Conservation (phyloP, 176 grass and related monocot species). For the Dendrocalamus sinicus region DNA sequence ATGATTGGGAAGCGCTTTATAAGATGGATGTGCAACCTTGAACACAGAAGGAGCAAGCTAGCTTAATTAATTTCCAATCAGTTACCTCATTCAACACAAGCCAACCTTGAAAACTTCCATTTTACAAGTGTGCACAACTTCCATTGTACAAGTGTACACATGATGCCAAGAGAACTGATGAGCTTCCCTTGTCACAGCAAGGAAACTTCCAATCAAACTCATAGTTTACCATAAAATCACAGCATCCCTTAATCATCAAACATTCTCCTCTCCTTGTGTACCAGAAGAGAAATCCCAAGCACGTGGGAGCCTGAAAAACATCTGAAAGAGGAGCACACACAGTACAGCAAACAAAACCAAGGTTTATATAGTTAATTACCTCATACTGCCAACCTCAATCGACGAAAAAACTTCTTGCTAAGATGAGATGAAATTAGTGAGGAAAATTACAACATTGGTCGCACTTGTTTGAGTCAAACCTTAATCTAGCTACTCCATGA, state of each 20-base stretch:
- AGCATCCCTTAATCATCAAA: neutral
- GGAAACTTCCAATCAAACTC: slow-evolving; percentile 6
- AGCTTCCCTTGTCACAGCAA: neutral
- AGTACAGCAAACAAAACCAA: neutral
- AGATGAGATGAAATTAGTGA: neutral
- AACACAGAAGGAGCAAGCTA: neutral
- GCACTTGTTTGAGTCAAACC: neutral
- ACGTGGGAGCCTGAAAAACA: neutral
- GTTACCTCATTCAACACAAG: neutral
- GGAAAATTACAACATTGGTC: neutral
- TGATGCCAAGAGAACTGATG: neutral
- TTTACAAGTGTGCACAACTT: neutral
- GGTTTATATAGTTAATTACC: neutral
- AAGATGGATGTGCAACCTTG: neutral
- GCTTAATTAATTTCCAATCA: neutral
- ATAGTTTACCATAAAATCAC: slow-evolving; percentile 50
- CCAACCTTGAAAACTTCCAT: neutral
- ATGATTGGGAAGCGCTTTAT: neutral
- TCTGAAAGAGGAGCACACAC: neutral
- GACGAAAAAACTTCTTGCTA: neutral
- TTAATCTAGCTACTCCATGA: neutral
- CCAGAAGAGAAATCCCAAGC: neutral
- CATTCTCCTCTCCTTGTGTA: neutral
- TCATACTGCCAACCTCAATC: neutral
- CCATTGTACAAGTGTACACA: neutral